Evolutionary conservation across 345 rosid species (phyloP).

Genomic region (Euphorbia tirucalli): DNA sequence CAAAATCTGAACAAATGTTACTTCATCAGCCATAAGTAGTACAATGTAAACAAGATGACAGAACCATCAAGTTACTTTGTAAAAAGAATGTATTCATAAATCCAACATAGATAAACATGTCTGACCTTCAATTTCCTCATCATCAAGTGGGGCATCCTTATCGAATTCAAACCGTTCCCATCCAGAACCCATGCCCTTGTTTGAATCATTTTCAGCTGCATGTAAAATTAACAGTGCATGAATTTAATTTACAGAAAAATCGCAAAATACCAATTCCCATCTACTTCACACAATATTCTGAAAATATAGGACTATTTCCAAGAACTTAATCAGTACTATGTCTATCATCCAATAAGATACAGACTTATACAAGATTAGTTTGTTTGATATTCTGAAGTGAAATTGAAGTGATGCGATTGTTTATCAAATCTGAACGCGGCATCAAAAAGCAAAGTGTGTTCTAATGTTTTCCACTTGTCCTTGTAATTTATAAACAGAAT

Average conservation of each 20-base stretch:
- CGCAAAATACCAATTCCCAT: background rate
- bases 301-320: background rate
- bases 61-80: background rate
- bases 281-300: background rate
- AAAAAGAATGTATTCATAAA: conserved; percentile 2
- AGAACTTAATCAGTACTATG: background rate
- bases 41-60: background rate
- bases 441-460: background rate
- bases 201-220: conserved; percentile 80
- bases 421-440: background rate
- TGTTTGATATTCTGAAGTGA: background rate
- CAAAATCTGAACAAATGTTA: background rate
- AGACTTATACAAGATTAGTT: background rate
- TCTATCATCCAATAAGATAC: background rate
- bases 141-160: conserved; percentile 91
- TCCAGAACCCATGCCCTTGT: conserved; percentile 62
- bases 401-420: background rate
- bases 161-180: conserved; percentile 91
- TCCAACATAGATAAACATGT: background rate
- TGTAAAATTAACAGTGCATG: background rate
- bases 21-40: background rate
- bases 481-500: background rate
- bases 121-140: conserved; percentile 82
- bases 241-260: background rate
- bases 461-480: background rate